Evolutionary conservation across 1,284 basidiomycete species (phyloP).

Genomic region (Tilletia indica): DNA sequence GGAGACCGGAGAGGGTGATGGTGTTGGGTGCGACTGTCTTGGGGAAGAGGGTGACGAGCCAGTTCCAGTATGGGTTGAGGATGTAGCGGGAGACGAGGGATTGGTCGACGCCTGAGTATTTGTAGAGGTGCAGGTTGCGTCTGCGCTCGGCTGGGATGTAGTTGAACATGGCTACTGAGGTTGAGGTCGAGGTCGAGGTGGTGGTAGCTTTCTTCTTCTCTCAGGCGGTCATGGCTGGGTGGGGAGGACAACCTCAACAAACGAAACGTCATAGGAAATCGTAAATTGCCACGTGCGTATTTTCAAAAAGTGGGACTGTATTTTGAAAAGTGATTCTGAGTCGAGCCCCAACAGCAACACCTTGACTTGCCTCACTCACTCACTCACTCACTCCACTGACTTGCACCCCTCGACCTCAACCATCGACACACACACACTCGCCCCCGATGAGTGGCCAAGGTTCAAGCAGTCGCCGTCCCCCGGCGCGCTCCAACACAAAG

Average conservation of each 20-base stretch:
- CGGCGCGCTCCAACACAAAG: conserved; percentile 10
- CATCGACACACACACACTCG: too few relatives aligned
- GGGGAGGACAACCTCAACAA: too few relatives aligned
- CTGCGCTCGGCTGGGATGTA: conserved; percentile 59
- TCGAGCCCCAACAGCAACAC: too few relatives aligned
- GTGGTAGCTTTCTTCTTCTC: neutral
- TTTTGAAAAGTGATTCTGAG: too few relatives aligned
- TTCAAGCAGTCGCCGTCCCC: neutral
- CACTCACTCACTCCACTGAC: too few relatives aligned
- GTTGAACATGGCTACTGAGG: conserved; percentile 31
- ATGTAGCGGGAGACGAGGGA: conserved; percentile 69
- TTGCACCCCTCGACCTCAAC: too few relatives aligned
- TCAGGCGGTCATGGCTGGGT: neutral
- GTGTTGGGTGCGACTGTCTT: conserved; percentile 80
- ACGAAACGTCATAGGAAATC: too few relatives aligned
- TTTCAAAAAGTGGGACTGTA: too few relatives aligned
- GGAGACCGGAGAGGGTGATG: conserved; percentile 66
- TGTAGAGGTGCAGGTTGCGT: conserved; percentile 62
- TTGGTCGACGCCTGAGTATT: conserved; percentile 64
- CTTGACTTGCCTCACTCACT: too few relatives aligned
- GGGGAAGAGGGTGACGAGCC: conserved; percentile 89
- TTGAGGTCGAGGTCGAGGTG: neutral
- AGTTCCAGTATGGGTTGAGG: conserved; percentile 88
- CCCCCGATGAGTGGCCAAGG: conserved; percentile 11
- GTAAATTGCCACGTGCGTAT: too few relatives aligned